These are phyloP conservation scores for Backusella tarrabulga DNA, from an alignment of 192 early-diverging fungal genomes.

Conservation along the genomic window DNA sequence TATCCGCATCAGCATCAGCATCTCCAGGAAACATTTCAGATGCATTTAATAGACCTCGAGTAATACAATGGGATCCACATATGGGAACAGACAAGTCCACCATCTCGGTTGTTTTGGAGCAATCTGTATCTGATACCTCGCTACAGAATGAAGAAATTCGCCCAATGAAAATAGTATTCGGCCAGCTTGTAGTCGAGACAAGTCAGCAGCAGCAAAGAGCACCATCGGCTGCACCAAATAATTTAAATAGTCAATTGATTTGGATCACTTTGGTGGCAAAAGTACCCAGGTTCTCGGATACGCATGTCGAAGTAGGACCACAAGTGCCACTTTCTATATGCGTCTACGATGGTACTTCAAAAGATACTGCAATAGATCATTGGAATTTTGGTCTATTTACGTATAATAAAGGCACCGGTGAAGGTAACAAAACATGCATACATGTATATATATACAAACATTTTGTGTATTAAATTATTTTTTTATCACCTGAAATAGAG, in stretches of 20 bases:
- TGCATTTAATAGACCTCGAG: constrained; percentile 12
- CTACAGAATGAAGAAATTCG: constrained; percentile 5
- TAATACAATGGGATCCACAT: constrained; percentile 45
- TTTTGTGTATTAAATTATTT: neutral
- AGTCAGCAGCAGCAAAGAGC: constrained; percentile 32
- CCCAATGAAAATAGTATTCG: constrained; percentile 46
- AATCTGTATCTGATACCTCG: neutral
- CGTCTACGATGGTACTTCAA: neutral
- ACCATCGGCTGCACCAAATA: constrained; percentile 5
- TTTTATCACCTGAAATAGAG: neutral
- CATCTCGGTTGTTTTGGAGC: constrained; percentile 40
- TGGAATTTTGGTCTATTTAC: constrained; percentile 16
- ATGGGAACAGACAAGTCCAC: constrained; percentile 36
- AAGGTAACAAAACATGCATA: neutral
- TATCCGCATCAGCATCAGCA: neutral
- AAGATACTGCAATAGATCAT: constrained; percentile 5
- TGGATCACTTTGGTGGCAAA: constrained; percentile 11
- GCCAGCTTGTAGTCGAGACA: constrained; percentile 49
- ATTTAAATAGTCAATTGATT: neutral
- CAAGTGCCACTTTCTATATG: constrained; percentile 13
- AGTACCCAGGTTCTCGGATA: constrained; percentile 3
- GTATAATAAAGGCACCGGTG: constrained; percentile 4
- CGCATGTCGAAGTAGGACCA: neutral
- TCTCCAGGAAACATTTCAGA: neutral
- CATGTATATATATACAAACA: neutral